Evolutionary conservation across 2,329 filamentous ascomycete species (phyloP), one percentile per base, ranked within the genome.

Genomic region (Aspergillus sp.): DNA sequence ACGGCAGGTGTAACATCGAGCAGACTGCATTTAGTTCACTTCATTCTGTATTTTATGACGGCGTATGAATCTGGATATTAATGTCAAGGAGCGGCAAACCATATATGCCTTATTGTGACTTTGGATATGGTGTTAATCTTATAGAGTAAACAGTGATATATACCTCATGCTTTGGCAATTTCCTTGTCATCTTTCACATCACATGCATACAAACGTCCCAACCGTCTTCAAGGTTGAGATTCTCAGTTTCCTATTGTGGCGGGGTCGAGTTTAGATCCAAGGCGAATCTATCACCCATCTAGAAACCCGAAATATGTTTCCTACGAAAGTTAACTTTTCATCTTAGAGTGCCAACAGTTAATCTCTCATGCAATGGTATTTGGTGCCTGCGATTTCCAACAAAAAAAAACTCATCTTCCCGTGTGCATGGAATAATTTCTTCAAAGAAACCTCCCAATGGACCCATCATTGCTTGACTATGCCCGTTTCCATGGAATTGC

Each of bases 401-500:
- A 35, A 14, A 35, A 21, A 7, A 8, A n/a, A 37, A 6, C 14
- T 6, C 12, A 37, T n/a, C 7, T 43, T 21, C 7, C n/a, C 15
- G 9, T 43, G 27, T 31, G 27, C 40, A 21, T 5, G 17, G 37
- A 40, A 40, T 9, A 4, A 31, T 11, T 33, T 35, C n/a, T 21
- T 12, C 8, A 11, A 17, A 19, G 58, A 47, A 43, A 23, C 25
- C 15, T 23, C 17, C 60, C 63, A 64, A 21, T 54, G 52, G 73
- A 76, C n/a, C 69, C 70, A 15, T 74, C 73, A 19, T 62, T 78
- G 6, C 66, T 82, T 7, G 76, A 81, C 17, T 83, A 82, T 61
- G 80, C 81, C 19, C 75, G 79, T 23, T 76, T 74, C 49, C 68
- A 81, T 57, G 74, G 74, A 3, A 69, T 82, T 21, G 76, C 74